phyloP scores from a whole-genome alignment of 352 stramenopile genomes.

The Phytophthora multivora region DNA sequence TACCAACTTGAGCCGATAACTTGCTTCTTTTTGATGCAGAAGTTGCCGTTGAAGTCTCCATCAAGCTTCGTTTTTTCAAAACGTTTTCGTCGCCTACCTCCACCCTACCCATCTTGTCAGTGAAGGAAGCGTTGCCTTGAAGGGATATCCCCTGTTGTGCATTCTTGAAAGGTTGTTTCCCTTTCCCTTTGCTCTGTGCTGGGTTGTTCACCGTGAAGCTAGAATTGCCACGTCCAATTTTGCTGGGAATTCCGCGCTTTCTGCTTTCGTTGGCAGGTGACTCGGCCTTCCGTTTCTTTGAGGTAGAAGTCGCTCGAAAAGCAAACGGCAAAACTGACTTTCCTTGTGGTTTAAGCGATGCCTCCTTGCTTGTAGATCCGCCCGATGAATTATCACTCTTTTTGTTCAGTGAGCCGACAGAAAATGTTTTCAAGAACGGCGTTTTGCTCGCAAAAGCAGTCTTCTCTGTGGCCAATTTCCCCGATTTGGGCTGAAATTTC shows the following conservation, averaged over 20 bases:
- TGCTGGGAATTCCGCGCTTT: conserved; percentile 16
- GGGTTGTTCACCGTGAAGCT: conserved; percentile 11
- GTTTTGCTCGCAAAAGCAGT: conserved; percentile 1
- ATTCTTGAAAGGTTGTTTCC: conserved; percentile 13
- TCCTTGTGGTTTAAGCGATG: too few species aligned
- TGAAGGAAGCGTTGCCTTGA: conserved; percentile 2
- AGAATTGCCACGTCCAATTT: conserved; percentile 4
- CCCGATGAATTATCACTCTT: conserved; percentile 1
- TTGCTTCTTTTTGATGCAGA: conserved; percentile 28
- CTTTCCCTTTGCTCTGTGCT: conserved; percentile 4
- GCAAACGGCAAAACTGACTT: conserved; percentile 5
- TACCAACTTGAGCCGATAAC: conserved; percentile 13
- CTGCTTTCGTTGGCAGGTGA: not conserved
- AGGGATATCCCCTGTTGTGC: not conserved
- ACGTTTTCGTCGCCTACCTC: conserved; percentile 6
- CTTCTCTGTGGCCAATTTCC: conserved; percentile 2
- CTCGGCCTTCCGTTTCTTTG: conserved; percentile 37
- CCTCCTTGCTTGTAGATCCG: conserved; percentile 11
- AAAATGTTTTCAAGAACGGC: conserved; percentile 26
- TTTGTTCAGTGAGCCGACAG: conserved; percentile 7
- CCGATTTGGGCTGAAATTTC: conserved; percentile 24
- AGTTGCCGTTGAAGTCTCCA: conserved; percentile 3
- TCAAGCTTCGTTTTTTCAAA: conserved; percentile 30
- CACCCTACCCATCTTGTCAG: conserved; percentile 1
- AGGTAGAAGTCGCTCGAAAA: conserved; percentile 23